phyloP scores from a whole-genome alignment of 2,329 filamentous ascomycete species.

The Chaetomium sp. region DNA sequence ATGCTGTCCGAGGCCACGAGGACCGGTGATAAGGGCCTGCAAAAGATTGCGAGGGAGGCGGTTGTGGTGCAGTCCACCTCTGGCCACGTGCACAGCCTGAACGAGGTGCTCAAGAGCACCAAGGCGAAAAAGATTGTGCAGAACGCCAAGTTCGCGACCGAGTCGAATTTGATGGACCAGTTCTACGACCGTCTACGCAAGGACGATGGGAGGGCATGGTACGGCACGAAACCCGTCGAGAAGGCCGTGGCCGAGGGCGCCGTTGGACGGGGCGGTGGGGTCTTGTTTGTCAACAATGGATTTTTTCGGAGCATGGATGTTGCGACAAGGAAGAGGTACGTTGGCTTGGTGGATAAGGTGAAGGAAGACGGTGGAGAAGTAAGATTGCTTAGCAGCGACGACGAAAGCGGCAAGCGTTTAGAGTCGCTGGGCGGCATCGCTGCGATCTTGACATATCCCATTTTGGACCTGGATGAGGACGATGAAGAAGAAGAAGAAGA shows the following conservation, averaged over 20 bases:
- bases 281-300: constrained; percentile 82
- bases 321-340: constrained; percentile 75
- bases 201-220: constrained; percentile 89
- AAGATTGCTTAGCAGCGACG: constrained; percentile 85
- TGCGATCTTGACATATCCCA: constrained; percentile 85
- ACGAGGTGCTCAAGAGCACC: constrained; percentile 81
- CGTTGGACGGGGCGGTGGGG: constrained; percentile 81
- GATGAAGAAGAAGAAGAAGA: constrained; percentile 53
- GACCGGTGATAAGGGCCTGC: constrained; percentile 68
- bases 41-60: constrained; percentile 61
- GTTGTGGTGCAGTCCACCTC: constrained; percentile 82
- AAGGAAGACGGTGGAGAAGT: constrained; percentile 83
- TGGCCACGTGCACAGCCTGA: constrained; percentile 82
- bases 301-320: constrained; percentile 85
- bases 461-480: constrained; percentile 77
- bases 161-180: constrained; percentile 81
- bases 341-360: constrained; percentile 85
- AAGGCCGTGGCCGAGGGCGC: constrained; percentile 83
- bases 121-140: constrained; percentile 76
- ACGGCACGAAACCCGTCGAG: constrained; percentile 81
- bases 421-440: constrained; percentile 86
- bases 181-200: constrained; percentile 76
- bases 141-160: constrained; percentile 84
- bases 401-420: constrained; percentile 87
- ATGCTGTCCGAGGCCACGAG: constrained; percentile 62